phyloP scores from a whole-genome alignment of 2,329 filamentous ascomycete species.

The Ceratocystis harringtonii region DNA sequence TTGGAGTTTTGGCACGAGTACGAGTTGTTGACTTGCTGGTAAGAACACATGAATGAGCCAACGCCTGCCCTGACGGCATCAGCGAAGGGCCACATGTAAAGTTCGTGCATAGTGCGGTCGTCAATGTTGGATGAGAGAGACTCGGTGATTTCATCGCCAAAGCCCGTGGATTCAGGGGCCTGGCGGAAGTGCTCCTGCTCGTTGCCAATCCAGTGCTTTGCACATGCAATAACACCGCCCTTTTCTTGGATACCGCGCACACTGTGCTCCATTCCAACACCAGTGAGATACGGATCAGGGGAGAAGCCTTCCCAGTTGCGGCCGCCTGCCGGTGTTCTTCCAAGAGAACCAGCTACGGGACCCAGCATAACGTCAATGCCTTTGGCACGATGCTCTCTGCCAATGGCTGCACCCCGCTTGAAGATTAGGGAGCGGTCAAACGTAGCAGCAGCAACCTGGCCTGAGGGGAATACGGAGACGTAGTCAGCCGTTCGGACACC shows the following conservation, averaged over 20 bases:
- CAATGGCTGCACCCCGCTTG: slow-evolving; percentile 34
- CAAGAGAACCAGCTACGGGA: slow-evolving; percentile 34
- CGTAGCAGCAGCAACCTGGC: slow-evolving; percentile 66
- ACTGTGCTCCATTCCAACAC: slow-evolving; percentile 54
- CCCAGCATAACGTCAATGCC: slow-evolving; percentile 58
- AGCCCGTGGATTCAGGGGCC: slow-evolving; percentile 35
- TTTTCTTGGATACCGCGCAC: slow-evolving; percentile 71
- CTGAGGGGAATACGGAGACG: slow-evolving; percentile 66
- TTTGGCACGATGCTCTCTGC: slow-evolving; percentile 54
- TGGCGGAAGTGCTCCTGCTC: slow-evolving; percentile 70
- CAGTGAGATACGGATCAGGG: slow-evolving; percentile 61
- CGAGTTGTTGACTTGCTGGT: slow-evolving; percentile 68
- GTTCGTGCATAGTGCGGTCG: slow-evolving; percentile 59
- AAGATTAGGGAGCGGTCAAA: slow-evolving; percentile 59
- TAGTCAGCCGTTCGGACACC: slow-evolving; percentile 67
- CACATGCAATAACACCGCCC: slow-evolving; percentile 67
- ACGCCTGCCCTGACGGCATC: slow-evolving; percentile 56
- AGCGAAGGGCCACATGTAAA: slow-evolving; percentile 66
- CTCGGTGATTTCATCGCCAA: slow-evolving; percentile 48
- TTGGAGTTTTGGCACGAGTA: slow-evolving; percentile 69
- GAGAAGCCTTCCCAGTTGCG: slow-evolving; percentile 54
- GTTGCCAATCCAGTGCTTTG: slow-evolving; percentile 61
- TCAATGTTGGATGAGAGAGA: slow-evolving; percentile 47
- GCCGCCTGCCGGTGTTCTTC: slow-evolving; percentile 32
- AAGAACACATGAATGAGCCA: slow-evolving; percentile 50